Base-by-base conservation (phyloP, 495 filamentous ascomycete species). In the Lepraria neglecta region DNA sequence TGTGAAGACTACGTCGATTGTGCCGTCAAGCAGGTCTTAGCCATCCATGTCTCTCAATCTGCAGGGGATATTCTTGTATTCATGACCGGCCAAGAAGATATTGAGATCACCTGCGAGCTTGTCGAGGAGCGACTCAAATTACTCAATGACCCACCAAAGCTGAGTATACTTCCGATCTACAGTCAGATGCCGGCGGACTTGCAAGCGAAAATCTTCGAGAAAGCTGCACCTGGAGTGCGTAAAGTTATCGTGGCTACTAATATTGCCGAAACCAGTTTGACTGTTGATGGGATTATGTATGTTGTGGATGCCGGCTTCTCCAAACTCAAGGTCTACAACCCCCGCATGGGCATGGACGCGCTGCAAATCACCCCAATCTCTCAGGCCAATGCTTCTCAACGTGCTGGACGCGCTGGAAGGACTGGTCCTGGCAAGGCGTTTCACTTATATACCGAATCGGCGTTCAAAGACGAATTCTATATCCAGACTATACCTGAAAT, bases 61-160 rank as follows among this genome's bases (percentile, higher is more conserved):
- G 72, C 83, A 12, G 95, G 95, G 27, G 95, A 99, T 72, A 97
- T 99, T 59, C 78, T 99, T 21, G 91, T 97, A 19, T 99, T 99
- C 73, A 99, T 99, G 95, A 99, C 95, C 3, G 95, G 95, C 35
- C 92, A 97, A 74, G 95, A 99, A 75, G 95, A 99, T 68, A 99
- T 99, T 60, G 94, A 97, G 74, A 85, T 88, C 42, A 97, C 95
- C 0, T 99, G 95, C 68, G 95, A 97, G 65, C 78, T 97, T 2
- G 80, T 96, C 27, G 89, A 87, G 47, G 94, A 99, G 68, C 78
- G 95, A 35, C 73, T 99, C n/a, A 88, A 90, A 62, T 75, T 92
- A 60, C 80, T 99, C 11, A 97, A 97, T 63, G 92, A 97, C 69
- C 95, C 95, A 1, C 90, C 92, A 10, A 91, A 95, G 66, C 84